These are phyloP conservation scores for Tolypocladium ophioglossoides DNA, from an alignment of 2,329 filamentous ascomycete species.

Conservation along the genomic window DNA sequence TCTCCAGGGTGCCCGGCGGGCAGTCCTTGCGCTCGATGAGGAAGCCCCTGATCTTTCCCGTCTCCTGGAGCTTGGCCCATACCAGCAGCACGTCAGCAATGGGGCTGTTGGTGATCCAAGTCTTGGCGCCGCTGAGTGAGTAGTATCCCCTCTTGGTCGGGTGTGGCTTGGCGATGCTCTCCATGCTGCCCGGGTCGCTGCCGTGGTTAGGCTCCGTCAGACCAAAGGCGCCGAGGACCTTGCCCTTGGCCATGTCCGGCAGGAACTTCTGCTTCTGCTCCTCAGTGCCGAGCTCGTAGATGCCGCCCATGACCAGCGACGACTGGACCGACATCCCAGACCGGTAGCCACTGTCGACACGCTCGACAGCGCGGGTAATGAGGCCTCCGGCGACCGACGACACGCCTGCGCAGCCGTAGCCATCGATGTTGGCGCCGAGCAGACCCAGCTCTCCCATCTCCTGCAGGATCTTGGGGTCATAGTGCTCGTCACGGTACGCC, in stretches of 20 bases:
- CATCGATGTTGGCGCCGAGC: constrained; percentile 74
- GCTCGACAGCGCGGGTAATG: constrained; percentile 82
- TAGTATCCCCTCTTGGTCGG: constrained; percentile 76
- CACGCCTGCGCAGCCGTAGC: constrained; percentile 80
- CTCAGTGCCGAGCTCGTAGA: constrained; percentile 74
- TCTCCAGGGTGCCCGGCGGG: constrained; percentile 80
- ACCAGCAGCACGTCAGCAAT: constrained; percentile 78
- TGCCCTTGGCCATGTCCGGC: constrained; percentile 71
- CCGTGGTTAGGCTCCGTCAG: constrained; percentile 90
- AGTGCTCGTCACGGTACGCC: constrained; percentile 75
- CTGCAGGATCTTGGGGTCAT: constrained; percentile 72
- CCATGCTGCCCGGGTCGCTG: constrained; percentile 85
- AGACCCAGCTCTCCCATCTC: constrained; percentile 94
- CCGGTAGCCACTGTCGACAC: constrained; percentile 83
- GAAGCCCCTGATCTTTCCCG: constrained; percentile 91
- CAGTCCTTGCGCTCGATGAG: constrained; percentile 77
- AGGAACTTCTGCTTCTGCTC: constrained; percentile 82
- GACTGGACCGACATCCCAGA: constrained; percentile 92
- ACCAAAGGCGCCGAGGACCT: constrained; percentile 76
- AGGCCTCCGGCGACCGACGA: constrained; percentile 82
- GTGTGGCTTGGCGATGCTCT: constrained; percentile 75
- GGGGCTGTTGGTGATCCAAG: constrained; percentile 92
- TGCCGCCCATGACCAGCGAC: constrained; percentile 87
- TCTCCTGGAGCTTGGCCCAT: constrained; percentile 88
- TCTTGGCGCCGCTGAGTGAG: constrained; percentile 72